Conservation (phyloP, 805 yeast species). For the Yarrowia phangngaensis region DNA sequence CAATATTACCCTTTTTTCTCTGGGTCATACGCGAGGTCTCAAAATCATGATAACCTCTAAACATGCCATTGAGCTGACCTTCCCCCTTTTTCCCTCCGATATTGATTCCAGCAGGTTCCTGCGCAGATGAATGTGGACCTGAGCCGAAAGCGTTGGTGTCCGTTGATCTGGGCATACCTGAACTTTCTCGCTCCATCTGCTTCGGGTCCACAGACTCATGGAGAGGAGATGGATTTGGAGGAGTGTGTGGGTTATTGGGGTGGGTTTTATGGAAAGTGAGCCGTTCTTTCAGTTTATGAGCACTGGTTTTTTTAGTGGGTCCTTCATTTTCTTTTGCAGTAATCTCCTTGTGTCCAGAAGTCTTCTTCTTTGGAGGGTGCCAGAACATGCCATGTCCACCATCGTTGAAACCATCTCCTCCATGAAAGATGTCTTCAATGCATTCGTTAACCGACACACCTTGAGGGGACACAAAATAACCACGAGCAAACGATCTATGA, state of each 20-base stretch:
- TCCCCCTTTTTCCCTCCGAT: neutral
- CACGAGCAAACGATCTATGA: slow-evolving; percentile 55
- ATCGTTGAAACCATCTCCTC: slow-evolving; percentile 55
- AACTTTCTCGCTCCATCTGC: slow-evolving; percentile 10
- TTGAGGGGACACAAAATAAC: slow-evolving; percentile 57
- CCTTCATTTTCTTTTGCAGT: too few species aligned
- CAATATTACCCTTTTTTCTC: neutral
- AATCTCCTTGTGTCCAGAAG: slow-evolving; percentile 4
- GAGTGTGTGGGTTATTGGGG: slow-evolving; percentile 15
- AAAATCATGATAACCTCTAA: slow-evolving; percentile 7
- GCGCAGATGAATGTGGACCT: neutral
- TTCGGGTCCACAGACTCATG: neutral
- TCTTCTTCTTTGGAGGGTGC: slow-evolving; percentile 17
- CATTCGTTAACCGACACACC: slow-evolving; percentile 52
- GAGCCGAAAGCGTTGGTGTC: slow-evolving; percentile 1
- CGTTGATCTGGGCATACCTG: slow-evolving; percentile 14
- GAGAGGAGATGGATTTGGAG: slow-evolving; percentile 14
- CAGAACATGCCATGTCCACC: slow-evolving; percentile 10
- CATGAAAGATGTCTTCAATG: slow-evolving; percentile 67
- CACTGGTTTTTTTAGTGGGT: neutral
- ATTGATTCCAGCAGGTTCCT: slow-evolving; percentile 18
- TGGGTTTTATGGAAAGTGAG: slow-evolving; percentile 9
- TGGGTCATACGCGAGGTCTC: neutral
- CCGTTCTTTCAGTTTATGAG: slow-evolving; percentile 7
- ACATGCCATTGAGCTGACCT: neutral